Base-by-base conservation (phyloP, 371 early-diverging fungal genomes). In the Phascolomyces articulosus region DNA sequence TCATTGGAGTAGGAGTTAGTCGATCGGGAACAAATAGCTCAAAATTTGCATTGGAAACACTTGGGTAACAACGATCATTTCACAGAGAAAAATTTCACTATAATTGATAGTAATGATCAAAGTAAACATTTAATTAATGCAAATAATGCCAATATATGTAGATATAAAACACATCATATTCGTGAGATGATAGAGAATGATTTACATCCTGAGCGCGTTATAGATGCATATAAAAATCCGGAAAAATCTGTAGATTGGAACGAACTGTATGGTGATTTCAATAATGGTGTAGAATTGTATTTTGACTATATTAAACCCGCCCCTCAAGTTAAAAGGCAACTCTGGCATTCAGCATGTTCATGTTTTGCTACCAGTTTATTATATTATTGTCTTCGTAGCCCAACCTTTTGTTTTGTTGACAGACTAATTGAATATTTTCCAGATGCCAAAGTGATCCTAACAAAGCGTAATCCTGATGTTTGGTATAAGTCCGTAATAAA, bases 401-500 rank as follows among this genome's bases (percentile, higher is more conserved):
- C 79, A 3, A 70, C 79, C 0, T 49, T 55, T 29, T 16, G 60
- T 16, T 69, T 71, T 9, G 3, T 51, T 4, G 63, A 67, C 20
- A 29, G 21, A 24, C 55, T 79, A 1, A 48, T 71, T 38, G 40
- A 60, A 20, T 55, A 71, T 24, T 79, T 74, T 38, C 80, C 80
- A 9, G 64, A 74, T 13, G 77, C 77, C 21, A 79, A 79, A 54
- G 66, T 77, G 1, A 59, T 79, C 11, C 59, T 77, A 24, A 79
- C 77, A 0, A 67, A 64, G 3, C 70, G 77, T 3, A 54, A 51
- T 29, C 60, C 80, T 0, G 77, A 79, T 10, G 68, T 66, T 29
- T 79, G 80, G 80, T 79, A 79, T 26, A 65, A 67, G n/a, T 77
- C 77, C 6, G 65, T 64, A 2, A 58, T 55, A 13, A 75, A 79